Base-by-base conservation (phyloP, 2,329 filamentous ascomycete genomes). In the Penicillium sp. region DNA sequence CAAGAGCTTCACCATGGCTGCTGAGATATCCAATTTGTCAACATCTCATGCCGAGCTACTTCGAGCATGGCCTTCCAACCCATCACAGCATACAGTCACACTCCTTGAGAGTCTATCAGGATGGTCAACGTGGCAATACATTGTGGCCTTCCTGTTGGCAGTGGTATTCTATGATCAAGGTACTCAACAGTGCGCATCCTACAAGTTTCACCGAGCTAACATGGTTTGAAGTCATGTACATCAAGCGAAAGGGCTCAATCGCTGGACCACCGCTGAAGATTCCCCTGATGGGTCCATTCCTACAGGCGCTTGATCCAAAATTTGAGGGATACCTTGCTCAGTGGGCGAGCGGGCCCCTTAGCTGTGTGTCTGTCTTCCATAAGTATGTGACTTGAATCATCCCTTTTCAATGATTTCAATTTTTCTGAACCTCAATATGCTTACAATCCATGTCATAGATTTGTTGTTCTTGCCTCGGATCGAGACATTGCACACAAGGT, bases 361-460 rank as follows among this genome's bases (percentile, higher is more conserved):
- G 91, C 79, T 96, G 92, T 70, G 92, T 96, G 57, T 96, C 91
- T 2, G 89, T 96, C 65, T 96, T 96, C 78, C 92, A 96, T 83
- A 96, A 96, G 90, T 92, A 83, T 54, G 82, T 59, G 5, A 8
- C 10, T 32, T 36, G 14, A 16, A 16, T n/a, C 2, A 22, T 50
- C 34, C 5, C 14, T 9, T 34, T 11, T 34, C 31, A 5, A 6
- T 6, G 24, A 27, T 27, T 27, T 6, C 8, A 8, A 27, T 6
- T 27, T 27, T 27, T 8, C 24, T n/a, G 13, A n/a, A 36, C 13
- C 13, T 5, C 34, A n/a, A 5, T n/a, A n/a, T n/a, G 13, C 34
- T 36, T 5, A 36, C 13, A 36, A 29, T 43, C 50, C 53, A 55
- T 13, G 16, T 7, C 34, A 2, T 63, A 93, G 90, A 73, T 96